Conservation (phyloP, 768 basidiomycete genomes). For the Tricholoma sp. region DNA sequence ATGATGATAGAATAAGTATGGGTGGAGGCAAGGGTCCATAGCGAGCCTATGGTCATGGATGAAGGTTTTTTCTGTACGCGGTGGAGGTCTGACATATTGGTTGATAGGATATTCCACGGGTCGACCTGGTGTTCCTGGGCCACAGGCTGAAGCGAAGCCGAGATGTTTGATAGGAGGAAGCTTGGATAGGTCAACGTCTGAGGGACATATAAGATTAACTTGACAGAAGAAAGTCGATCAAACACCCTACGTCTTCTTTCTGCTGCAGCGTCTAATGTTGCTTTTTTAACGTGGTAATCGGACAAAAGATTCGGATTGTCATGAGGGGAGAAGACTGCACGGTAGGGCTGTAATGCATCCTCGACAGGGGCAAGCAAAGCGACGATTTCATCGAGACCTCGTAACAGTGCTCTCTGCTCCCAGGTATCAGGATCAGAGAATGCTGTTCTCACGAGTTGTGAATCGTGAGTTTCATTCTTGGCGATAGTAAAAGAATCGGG, state of each 20-base stretch:
- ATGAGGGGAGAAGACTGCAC: slow-evolving; percentile 36
- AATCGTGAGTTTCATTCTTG: slow-evolving; percentile 24
- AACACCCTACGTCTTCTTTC: slow-evolving; percentile 22
- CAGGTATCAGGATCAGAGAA: slow-evolving; percentile 19
- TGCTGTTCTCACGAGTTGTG: slow-evolving; percentile 14
- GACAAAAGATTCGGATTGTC: slow-evolving; percentile 31
- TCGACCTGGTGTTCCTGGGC: slow-evolving; percentile 24
- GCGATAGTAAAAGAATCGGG: slow-evolving; percentile 38
- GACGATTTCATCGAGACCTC: slow-evolving; percentile 21
- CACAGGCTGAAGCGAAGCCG: slow-evolving; percentile 26
- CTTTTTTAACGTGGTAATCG: slow-evolving; percentile 25
- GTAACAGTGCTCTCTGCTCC: slow-evolving; percentile 16
- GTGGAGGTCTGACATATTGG: slow-evolving; percentile 16
- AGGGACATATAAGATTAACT: neutral
- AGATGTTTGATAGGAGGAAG: slow-evolving; percentile 12
- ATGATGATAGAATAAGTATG: slow-evolving; percentile 33
- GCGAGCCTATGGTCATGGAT: slow-evolving; percentile 37
- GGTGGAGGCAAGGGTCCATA: slow-evolving; percentile 41
- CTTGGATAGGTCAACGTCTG: slow-evolving; percentile 18
- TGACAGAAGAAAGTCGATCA: neutral
- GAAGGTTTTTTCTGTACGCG: slow-evolving; percentile 27
- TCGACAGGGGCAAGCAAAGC: slow-evolving; percentile 33
- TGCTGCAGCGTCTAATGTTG: slow-evolving; percentile 27
- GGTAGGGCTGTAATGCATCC: slow-evolving; percentile 32
- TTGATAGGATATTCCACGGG: slow-evolving; percentile 17